Base-by-base conservation (phyloP, 2,329 filamentous ascomycete genomes). In the Ceratocystis papillata region DNA sequence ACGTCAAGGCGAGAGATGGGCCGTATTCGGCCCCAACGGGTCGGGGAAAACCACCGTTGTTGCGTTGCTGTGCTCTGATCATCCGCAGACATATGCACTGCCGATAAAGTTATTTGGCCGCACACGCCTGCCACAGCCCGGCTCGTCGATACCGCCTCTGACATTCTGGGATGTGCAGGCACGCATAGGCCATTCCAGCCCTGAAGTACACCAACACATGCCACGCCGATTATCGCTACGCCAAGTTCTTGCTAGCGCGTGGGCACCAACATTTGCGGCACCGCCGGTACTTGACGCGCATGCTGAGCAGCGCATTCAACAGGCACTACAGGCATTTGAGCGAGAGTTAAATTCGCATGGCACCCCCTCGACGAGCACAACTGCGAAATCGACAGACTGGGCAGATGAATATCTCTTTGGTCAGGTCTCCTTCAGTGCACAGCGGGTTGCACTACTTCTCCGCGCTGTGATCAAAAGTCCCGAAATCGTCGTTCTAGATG, bases 41-140 rank as follows among this genome's bases (percentile, higher is more conserved):
- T 96, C 90, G 0, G 94, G 94, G 20, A 99, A 99, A 78, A 99
- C 94, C 0, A 99, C 94, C 0, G 81, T 99, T 48, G 83, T 97
- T 33, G 94, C 91, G 4, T 81, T 99, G 5, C 88, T 99, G 67
- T 95, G 90, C 68, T 97, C 93, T 0, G 94, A 99, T 72, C 94
- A 99, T 71, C 94, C 94, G 0, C 93, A 97, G 75, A 86, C 92
- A 0, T 99, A 97, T 74, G 90, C 89, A 0, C 83, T 92, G 28
- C 92, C 93, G 0, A 87, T 99, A 68, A 87, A 84, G 70, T 80
- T 96, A 15, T 97, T 99, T 73, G 90, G 91, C 0, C 85, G 85
- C 25, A 87, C 87, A 65, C 84, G 94, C 22, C 79, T 96, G 0
- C 91, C 93, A 0, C 83, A 88, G 65, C 82, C 83, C 0, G 88